Evolutionary conservation across 208 protist genomes (phyloP), one percentile per base, ranked within the genome.

Genomic region (Novymonas esmeraldas): DNA sequence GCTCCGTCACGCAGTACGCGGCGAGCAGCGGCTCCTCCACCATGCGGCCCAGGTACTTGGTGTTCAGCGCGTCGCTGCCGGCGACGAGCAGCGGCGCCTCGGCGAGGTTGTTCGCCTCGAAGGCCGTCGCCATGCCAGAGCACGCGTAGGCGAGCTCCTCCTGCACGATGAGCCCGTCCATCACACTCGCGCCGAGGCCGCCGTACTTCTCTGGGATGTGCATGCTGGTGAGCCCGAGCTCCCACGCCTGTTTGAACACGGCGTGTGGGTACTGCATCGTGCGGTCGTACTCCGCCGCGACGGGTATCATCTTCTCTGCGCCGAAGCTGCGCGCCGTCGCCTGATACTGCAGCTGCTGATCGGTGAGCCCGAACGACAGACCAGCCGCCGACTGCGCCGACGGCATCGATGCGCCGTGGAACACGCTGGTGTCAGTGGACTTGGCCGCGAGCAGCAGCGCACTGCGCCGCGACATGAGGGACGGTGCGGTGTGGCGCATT

Each of bases 61-160:
- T 95, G 66, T 93, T 89, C 78, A 94, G 94, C 38, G 80, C 90
- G 5, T 94, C 87, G n/a, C 58, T 88, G 16, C 83, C 94, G 0
- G 89, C 94, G n/a, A 98, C 62, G 18, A 97, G 73, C n/a, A 98
- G 73, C 13, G 94, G 94, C 0, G 86, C 78, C 65, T 81, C 63
- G 39, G 81, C 85, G 3, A 98, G 81, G 49, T 61, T 80, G 73
- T 96, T 97, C 50, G 71, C 92, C 39, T 96, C 87, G 44, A 96
- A 82, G 11, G 92, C 90, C 0, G 94, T 98, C 7, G 42, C 46
- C 57, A 98, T 93, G 38, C 94, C 94, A 2, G 80, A 82, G 81
- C 94, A 98, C 16, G 71, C 94, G 62, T 85, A 97, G 24, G 89
- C 66, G 6, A 98, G 69, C 79, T 97, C 90, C 76, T 98, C 94